A percentile compares a stretch with the other conserved stretches of the same genome.
Conservation (phyloP, 805 yeast genomes). For the Spathaspora arborariae region DNA sequence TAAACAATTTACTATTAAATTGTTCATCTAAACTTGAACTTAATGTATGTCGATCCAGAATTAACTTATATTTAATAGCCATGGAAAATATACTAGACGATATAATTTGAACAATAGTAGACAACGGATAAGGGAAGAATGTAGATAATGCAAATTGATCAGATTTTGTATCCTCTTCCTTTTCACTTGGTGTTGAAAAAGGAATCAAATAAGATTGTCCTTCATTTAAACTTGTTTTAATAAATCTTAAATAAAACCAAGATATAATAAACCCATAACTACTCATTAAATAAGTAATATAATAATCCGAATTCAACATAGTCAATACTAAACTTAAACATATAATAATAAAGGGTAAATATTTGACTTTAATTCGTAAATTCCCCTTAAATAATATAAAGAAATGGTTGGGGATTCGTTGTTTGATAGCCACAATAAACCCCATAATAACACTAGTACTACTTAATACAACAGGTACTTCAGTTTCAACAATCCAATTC, state of each 20-base stretch:
- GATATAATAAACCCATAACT: conserved; percentile 30
- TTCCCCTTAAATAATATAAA: conserved; percentile 45
- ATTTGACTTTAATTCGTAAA: conserved; percentile 41
- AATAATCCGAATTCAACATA: conserved; percentile 22
- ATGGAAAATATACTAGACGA: conserved; percentile 18
- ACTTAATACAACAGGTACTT: conserved; percentile 48
- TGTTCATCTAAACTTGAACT: background rate
- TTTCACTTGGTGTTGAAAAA: conserved; percentile 7
- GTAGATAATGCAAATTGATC: conserved; percentile 34
- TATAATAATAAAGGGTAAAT: conserved; percentile 32
- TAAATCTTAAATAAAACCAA: conserved; percentile 39
- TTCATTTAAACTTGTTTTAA: conserved; percentile 40
- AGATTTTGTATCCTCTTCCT: conserved; percentile 9
- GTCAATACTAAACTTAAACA: conserved; percentile 20
- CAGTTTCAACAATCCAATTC: conserved; percentile 11
- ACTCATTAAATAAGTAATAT: conserved; percentile 20
- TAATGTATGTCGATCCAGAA: background rate
- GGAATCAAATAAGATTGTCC: conserved; percentile 43
- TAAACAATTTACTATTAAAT: conserved; percentile 33
- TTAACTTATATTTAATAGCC: conserved; percentile 12
- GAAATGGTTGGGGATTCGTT: conserved; percentile 60
- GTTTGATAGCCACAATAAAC: conserved; percentile 61
- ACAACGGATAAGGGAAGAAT: conserved; percentile 40
- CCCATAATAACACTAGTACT: conserved; percentile 55
- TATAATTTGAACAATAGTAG: conserved; percentile 19